Evolutionary conservation across 306 rosid species (phyloP).

Genomic region (Vigna mungo): DNA sequence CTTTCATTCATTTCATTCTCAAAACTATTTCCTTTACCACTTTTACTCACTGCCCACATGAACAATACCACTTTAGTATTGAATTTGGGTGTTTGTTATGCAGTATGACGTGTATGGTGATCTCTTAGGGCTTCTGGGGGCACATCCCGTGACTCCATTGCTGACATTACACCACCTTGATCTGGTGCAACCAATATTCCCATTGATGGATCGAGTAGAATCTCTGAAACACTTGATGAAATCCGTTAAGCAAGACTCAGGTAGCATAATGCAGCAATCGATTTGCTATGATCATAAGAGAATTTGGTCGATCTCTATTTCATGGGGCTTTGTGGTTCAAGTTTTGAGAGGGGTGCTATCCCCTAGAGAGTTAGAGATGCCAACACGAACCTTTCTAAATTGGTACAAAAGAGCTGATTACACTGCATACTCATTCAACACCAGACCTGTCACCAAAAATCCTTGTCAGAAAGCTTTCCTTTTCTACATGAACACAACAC

Average conservation of each 20-base stretch:
- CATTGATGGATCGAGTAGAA: constrained; percentile 52
- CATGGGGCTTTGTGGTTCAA: constrained; percentile 92
- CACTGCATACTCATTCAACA: constrained; percentile 75
- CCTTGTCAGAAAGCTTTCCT: constrained; percentile 81
- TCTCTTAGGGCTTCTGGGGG: constrained; percentile 70
- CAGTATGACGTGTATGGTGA: constrained; percentile 90
- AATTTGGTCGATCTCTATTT: constrained; percentile 78
- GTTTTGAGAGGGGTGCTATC: constrained; percentile 68
- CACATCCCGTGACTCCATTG: constrained; percentile 79
- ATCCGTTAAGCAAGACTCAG: constrained; percentile 67
- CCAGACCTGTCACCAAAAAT: constrained; percentile 81
- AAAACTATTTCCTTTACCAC: too few relatives aligned
- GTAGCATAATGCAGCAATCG: constrained; percentile 85
- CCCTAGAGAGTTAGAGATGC: constrained; percentile 45
- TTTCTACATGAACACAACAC: constrained; percentile 57
- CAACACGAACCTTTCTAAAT: constrained; percentile 27
- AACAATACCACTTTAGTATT: too few relatives aligned
- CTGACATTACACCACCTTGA: constrained; percentile 80
- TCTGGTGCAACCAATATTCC: constrained; percentile 77
- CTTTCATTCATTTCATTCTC: too few relatives aligned
- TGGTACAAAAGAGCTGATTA: constrained; percentile 28
- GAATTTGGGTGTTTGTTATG: constrained; percentile 28
- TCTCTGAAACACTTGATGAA: constrained; percentile 67
- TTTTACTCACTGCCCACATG: too few relatives aligned
- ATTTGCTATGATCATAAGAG: constrained; percentile 74